Evolutionary conservation across 2,329 filamentous ascomycete genomes (phyloP), one percentile per base, ranked within the genome.

Genomic region (Ciborinia camelliae): DNA sequence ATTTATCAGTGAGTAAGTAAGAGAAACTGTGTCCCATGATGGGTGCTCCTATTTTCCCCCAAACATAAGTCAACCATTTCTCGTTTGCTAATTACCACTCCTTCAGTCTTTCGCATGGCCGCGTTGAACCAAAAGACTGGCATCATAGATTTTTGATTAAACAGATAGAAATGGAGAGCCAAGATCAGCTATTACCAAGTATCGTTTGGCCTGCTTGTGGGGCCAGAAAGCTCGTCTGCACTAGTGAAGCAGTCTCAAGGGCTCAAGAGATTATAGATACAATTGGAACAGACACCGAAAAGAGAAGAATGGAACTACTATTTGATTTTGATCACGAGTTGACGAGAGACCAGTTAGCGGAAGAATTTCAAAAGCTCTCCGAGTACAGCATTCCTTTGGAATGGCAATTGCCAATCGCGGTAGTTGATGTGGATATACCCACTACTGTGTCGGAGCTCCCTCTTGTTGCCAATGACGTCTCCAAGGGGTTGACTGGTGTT

Each of bases 231-330:
- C 78, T 91, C 64, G 77, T 89, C 1, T 89, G 86, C 73, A 90
- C 88, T 0, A 73, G 78, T 26, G 83, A 87, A 70, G 88, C 88
- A 0, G 84, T 82, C 1, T 79, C 79, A 52, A 81, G 87, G 53
- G 89, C 90, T 83, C 81, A 80, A 47, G 84, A 88, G 70, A 88
- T 89, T 64, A 84, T 88, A 12, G 77, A 81, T 35, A 83, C 80
- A 2, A 86, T 88, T 60, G 86, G 84, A 2, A 87, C 84, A 1
- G 77, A 81, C 0, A 81, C 81, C 32, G 81, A 89, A 75, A 85
- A 82, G 68, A 74, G 72, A 48, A 78, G 88, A 39, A 84, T 85
- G 14, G 75, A 79, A 2, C 75, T 89, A 1, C 72, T 90, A 35
- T 76, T 90, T 68, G 81, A 60, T 50, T n/a, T 62, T 30, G 59